A percentile compares a stretch with the other conserved stretches of the same genome.
Conservation (phyloP, 805 yeast genomes). For the Saccharomyces jurei region DNA sequence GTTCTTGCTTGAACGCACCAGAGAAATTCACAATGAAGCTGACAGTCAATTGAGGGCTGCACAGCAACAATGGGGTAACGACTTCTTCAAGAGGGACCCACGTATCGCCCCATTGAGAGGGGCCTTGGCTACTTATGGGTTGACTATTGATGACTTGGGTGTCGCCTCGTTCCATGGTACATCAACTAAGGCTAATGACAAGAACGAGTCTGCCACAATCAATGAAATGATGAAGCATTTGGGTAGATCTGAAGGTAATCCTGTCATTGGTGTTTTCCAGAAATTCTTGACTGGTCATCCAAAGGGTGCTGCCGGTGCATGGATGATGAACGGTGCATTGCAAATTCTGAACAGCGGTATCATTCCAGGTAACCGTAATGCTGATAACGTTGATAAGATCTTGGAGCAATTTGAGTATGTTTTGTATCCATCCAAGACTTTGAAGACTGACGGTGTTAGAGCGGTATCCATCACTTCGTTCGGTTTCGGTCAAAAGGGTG, state of each 20-base stretch:
- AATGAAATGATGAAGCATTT: constrained; percentile 89
- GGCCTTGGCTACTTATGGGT: constrained; percentile 86
- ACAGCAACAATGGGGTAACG: constrained; percentile 90
- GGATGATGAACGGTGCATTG: constrained; percentile 98
- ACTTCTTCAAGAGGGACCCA: constrained; percentile 83
- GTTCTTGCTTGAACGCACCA: constrained; percentile 75
- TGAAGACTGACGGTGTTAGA: constrained; percentile 94
- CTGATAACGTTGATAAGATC: constrained; percentile 84
- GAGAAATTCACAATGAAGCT: constrained; percentile 81
- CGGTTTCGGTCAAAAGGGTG: constrained; percentile 99
- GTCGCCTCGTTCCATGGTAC: constrained; percentile 99
- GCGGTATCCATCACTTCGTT: constrained; percentile 96
- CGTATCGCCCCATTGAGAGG: constrained; percentile 96
- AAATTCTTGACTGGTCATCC: constrained; percentile 99
- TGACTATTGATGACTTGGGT: constrained; percentile 88
- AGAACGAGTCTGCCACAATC: constrained; percentile 91
- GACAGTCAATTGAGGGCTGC: constrained; percentile 79
- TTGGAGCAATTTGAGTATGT: constrained; percentile 81
- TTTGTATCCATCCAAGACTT: constrained; percentile 86
- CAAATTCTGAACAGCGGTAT: constrained; percentile 88
- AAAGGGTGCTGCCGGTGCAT: constrained; percentile 99
- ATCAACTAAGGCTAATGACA: constrained; percentile 95
- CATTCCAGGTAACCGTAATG: constrained; percentile 98
- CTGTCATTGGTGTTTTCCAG: constrained; percentile 97
- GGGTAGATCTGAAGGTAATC: constrained; percentile 96